These are phyloP conservation scores for Fusarium avenaceum DNA, from an alignment of 2,329 filamentous ascomycete genomes.

Conservation along the genomic window DNA sequence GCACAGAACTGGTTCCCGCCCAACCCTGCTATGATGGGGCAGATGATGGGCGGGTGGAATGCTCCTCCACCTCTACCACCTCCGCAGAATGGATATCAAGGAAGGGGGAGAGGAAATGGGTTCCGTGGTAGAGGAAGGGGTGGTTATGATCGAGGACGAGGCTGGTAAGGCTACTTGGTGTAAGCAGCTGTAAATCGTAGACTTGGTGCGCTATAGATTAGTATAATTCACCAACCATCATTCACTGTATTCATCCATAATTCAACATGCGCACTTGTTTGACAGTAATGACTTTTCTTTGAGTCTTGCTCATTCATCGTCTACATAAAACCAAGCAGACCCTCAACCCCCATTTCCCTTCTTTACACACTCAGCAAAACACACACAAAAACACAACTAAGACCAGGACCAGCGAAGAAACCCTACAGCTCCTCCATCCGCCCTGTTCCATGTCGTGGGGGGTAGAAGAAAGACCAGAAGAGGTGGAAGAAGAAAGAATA, in stretches of 20 bases:
- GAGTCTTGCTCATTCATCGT: conserved; percentile 51
- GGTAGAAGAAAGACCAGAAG: conserved; percentile 24
- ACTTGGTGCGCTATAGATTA: not conserved
- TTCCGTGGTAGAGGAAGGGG: conserved; percentile 51
- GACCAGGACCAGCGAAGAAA: conserved; percentile 29
- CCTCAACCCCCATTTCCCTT: conserved; percentile 20
- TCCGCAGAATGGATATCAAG: conserved; percentile 45
- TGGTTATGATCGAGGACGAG: conserved; percentile 52
- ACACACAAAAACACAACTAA: conserved; percentile 23
- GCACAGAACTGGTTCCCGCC: conserved; percentile 48
- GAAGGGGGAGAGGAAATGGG: conserved; percentile 43
- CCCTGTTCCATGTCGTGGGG: conserved; percentile 16
- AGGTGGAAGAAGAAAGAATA: conserved; percentile 36
- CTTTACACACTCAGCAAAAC: conserved; percentile 25
- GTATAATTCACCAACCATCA: conserved; percentile 1
- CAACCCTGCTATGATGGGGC: conserved; percentile 47
- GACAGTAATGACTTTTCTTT: conserved; percentile 49
- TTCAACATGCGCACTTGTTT: conserved; percentile 18
- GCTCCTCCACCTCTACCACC: conserved; percentile 42
- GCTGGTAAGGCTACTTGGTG: conserved; percentile 30
- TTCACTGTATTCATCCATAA: not conserved
- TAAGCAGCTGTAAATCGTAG: not conserved
- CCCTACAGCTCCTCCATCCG: conserved; percentile 26
- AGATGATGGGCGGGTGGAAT: conserved; percentile 49
- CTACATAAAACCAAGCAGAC: conserved; percentile 48